Conservation (phyloP, 1,284 basidiomycete genomes). For the Paramarasmius palmivorus region DNA sequence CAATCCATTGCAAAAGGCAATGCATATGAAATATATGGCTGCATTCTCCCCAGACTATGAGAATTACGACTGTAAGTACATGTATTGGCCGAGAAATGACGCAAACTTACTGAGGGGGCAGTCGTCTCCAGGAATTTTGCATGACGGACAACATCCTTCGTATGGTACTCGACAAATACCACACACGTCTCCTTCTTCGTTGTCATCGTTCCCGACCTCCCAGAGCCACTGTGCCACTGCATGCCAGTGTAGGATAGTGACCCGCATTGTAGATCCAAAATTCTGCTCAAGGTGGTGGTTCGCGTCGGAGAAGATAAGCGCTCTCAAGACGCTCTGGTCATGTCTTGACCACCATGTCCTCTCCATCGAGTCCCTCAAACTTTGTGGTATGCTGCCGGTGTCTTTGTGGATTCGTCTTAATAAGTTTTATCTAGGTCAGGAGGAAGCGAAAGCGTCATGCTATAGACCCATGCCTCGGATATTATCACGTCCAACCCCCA, state of each 20-base stretch:
- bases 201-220: constrained; percentile 69
- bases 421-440: background rate
- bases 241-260: constrained; percentile 79
- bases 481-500: background rate
- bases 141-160: constrained; percentile 91
- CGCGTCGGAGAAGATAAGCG: too few relatives aligned
- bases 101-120: constrained; percentile 84
- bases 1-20: constrained; percentile 93
- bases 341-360: too few relatives aligned
- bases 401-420: background rate
- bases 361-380: background rate
- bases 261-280: too few relatives aligned
- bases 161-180: constrained; percentile 92
- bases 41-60: constrained; percentile 91
- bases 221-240: constrained; percentile 87
- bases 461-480: constrained; percentile 3
- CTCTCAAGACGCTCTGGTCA: too few relatives aligned
- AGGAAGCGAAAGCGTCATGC: constrained; percentile 1
- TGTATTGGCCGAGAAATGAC: background rate
- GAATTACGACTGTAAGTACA: background rate
- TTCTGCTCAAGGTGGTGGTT: too few relatives aligned
- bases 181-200: constrained; percentile 85
- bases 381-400: background rate
- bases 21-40: constrained; percentile 96
- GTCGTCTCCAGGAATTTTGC: constrained; percentile 95